Conservation (phyloP, 495 filamentous ascomycete species). For the Xylaria flabelliformis region DNA sequence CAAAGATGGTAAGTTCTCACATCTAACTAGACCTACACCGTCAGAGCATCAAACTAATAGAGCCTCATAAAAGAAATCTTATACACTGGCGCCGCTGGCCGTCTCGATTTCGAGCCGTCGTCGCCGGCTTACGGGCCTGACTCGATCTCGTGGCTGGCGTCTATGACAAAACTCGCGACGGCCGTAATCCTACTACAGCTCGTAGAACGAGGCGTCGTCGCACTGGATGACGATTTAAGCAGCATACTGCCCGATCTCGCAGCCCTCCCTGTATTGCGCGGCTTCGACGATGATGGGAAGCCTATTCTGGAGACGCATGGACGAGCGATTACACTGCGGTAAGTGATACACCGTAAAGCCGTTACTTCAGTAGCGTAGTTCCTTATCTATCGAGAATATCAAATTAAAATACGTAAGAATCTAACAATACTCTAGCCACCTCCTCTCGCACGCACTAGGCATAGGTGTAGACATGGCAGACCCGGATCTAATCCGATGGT, state of each 20-base stretch:
- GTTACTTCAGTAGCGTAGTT: no score
- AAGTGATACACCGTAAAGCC: no score
- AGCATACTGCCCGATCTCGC: constrained; percentile 43
- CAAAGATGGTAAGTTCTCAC: not conserved
- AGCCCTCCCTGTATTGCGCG: constrained; percentile 35
- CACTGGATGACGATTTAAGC: constrained; percentile 44
- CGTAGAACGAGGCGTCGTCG: constrained; percentile 43
- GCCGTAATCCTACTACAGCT: constrained; percentile 43
- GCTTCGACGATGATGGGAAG: constrained; percentile 35
- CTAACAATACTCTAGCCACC: constrained; percentile 12
- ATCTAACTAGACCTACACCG: not conserved
- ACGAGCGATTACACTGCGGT: constrained; percentile 39
- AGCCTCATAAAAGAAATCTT: not conserved
- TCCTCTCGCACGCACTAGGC: constrained; percentile 47
- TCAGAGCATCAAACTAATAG: not conserved
- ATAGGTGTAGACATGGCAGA: constrained; percentile 40
- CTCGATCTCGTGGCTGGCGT: constrained; percentile 41
- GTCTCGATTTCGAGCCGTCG: constrained; percentile 12
- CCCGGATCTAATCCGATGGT: constrained; percentile 33
- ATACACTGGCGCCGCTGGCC: constrained; percentile 5
- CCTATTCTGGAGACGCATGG: constrained; percentile 33
- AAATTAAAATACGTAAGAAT: no score
- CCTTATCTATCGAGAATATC: no score
- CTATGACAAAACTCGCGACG: constrained; percentile 48
- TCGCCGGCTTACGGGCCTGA: constrained; percentile 30